phyloP scores from a whole-genome alignment of 352 stramenopile species.

The Globisporangium solare region DNA sequence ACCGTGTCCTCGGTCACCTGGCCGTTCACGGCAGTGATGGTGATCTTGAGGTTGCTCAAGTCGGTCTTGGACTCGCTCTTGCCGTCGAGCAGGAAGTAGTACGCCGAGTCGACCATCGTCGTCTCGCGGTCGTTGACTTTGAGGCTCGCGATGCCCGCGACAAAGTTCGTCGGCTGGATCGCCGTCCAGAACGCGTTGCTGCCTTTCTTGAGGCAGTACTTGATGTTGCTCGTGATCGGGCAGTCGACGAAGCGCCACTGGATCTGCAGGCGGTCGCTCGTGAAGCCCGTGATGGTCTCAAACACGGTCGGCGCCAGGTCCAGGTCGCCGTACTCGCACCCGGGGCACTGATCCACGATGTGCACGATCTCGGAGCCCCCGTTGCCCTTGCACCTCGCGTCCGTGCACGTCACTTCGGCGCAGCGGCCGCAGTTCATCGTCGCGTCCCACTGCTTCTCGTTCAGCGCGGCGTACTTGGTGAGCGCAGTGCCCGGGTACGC shows the following conservation, averaged over 20 bases:
- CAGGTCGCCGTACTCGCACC: conserved; percentile 42
- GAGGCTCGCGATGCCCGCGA: conserved; percentile 43
- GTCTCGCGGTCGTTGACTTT: conserved; percentile 51
- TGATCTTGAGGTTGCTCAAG: conserved; percentile 37
- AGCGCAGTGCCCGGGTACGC: conserved; percentile 28
- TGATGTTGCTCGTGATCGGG: conserved; percentile 23
- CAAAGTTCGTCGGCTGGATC: conserved; percentile 57
- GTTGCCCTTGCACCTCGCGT: conserved; percentile 32
- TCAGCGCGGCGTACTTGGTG: conserved; percentile 66
- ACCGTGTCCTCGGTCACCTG: conserved; percentile 53
- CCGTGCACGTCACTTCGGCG: conserved; percentile 41
- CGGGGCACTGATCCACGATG: conserved; percentile 65
- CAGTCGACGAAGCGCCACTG: conserved; percentile 47
- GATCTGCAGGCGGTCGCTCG: conserved; percentile 36
- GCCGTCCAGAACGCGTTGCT: conserved; percentile 61
- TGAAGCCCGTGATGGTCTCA: conserved; percentile 26
- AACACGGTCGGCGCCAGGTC: conserved; percentile 50
- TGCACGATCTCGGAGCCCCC: conserved; percentile 44
- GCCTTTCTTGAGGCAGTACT: conserved; percentile 52
- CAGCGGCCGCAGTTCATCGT: conserved; percentile 45
- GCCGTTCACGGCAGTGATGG: conserved; percentile 40
- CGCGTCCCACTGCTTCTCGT: conserved; percentile 48
- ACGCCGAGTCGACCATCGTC: conserved; percentile 55
- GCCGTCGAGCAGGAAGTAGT: conserved; percentile 60
- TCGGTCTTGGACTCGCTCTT: conserved; percentile 32